A percentile compares a stretch with the other conserved stretches of the same genome.
Evolutionary conservation across 1,284 basidiomycete species (phyloP).

Genomic region (Phylloboletellus chloephorus): DNA sequence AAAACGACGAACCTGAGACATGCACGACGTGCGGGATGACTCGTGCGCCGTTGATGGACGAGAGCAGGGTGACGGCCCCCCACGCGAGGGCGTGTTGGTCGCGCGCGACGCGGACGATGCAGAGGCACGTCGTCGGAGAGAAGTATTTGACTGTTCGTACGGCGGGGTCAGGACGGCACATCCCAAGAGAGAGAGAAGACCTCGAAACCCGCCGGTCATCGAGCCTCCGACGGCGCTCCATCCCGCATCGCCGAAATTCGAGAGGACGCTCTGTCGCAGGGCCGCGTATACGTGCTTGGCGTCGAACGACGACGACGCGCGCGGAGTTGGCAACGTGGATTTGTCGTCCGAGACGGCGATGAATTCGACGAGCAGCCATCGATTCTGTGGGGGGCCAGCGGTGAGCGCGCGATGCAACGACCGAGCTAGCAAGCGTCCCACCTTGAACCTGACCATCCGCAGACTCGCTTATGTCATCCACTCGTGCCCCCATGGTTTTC

Average conservation of each 20-base stretch:
- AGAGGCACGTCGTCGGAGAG: slow-evolving; percentile 69
- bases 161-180: neutral
- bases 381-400: slow-evolving; percentile 44
- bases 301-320: slow-evolving; percentile 32
- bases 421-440: neutral
- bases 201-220: slow-evolving; percentile 50
- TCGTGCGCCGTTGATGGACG: slow-evolving; percentile 48
- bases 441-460: slow-evolving; percentile 30
- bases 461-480: slow-evolving; percentile 19
- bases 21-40: slow-evolving; percentile 70
- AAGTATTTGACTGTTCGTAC: slow-evolving; percentile 66
- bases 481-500: slow-evolving; percentile 11
- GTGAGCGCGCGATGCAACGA: neutral
- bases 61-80: slow-evolving; percentile 64
- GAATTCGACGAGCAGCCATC: slow-evolving; percentile 75
- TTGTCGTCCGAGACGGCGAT: slow-evolving; percentile 30
- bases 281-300: slow-evolving; percentile 61
- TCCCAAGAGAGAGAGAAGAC: neutral
- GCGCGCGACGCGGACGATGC: slow-evolving; percentile 72
- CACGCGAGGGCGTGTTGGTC: slow-evolving; percentile 71
- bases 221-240: slow-evolving; percentile 73
- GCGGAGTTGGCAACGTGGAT: neutral
- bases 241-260: slow-evolving; percentile 71
- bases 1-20: slow-evolving; percentile 56
- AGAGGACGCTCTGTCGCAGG: slow-evolving; percentile 63